A percentile compares a stretch with the other conserved stretches of the same genome.
These are phyloP conservation scores for Hemileccinum impolitum DNA, from an alignment of 768 basidiomycete genomes.

Conservation along the genomic window DNA sequence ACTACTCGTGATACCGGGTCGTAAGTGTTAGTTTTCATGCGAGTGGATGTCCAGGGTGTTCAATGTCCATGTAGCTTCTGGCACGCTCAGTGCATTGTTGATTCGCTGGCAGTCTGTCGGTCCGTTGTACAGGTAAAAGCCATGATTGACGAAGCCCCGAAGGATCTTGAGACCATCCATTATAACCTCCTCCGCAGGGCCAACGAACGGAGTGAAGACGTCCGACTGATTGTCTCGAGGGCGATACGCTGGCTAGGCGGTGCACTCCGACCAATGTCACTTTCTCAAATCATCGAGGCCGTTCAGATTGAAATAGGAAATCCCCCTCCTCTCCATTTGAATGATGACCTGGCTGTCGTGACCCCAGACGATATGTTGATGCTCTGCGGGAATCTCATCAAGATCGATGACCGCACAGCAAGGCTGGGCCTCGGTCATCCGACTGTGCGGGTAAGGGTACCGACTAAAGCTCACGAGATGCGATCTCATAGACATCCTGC, in stretches of 20 bases:
- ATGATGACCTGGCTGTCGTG: conserved; percentile 26
- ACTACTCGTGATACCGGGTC: conserved; percentile 14
- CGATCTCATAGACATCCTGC: background rate
- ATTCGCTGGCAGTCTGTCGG: conserved; percentile 25
- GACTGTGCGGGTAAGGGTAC: conserved; percentile 20
- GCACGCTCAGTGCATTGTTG: conserved; percentile 27
- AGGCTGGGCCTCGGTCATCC: conserved; percentile 22
- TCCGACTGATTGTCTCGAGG: conserved; percentile 24
- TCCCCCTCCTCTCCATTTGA: conserved; percentile 18
- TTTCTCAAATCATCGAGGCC: conserved; percentile 27
- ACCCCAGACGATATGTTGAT: conserved; percentile 23
- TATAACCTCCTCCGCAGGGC: conserved; percentile 20
- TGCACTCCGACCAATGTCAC: conserved; percentile 25
- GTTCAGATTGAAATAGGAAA: conserved; percentile 28
- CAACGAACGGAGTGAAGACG: conserved; percentile 21
- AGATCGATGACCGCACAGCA: conserved; percentile 22
- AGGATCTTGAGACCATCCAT: conserved; percentile 21
- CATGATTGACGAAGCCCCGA: conserved; percentile 17
- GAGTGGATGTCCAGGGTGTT: background rate
- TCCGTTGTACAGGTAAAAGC: conserved; percentile 22
- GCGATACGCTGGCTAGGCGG: conserved; percentile 23
- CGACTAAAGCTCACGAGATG: background rate
- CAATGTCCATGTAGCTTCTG: conserved; percentile 18
- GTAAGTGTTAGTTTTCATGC: conserved; percentile 9
- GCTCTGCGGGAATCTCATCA: conserved; percentile 26